Evolutionary conservation across 192 early-diverging fungal genomes (phyloP), one percentile per base, ranked within the genome.

Genomic region (Diversispora epigaea): DNA sequence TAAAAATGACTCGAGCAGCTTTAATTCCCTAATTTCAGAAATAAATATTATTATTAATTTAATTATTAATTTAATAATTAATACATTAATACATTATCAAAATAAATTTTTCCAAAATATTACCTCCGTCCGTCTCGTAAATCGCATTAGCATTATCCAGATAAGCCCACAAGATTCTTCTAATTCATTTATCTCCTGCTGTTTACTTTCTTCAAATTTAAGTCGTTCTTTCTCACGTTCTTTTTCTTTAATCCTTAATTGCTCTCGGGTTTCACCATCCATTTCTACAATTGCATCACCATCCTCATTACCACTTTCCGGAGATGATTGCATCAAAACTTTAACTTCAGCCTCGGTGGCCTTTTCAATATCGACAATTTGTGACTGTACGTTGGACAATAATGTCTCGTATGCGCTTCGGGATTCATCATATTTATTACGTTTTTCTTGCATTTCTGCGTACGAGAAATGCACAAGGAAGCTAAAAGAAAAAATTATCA

Each of bases 101-200:
- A 50, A 3, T 12, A 50, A 50, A 14, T 12, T 50, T 50, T 12
- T 50, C 47, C 3, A 0, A 49, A 8, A 49, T 8, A 77, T 78
- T 78, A 91, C 92, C 77, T 98, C 91, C 0, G 88, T 80, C 41
- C 97, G 78, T 77, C 95, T 86, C 15, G 87, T 81, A 68, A 90
- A 87, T 17, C 93, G 86, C 92, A 97, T 93, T 68, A 95, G 93
- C 76, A 92, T 91, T 66, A 97, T 92, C 93, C 94, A 97, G 17
- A 89, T 87, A 47, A 95, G 71, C 9, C 86, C 86, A 70, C 89
- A 86, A 2, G 83, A 84, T 62, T 87, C 80, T 65, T 86, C 88
- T 73, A 86, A 71, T 19, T 84, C 81, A 9, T 82, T 84, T 9
- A 91, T 67, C 76, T 91, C 84, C 32, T 77, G 80, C 68, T 87